Percentiles rank a stretch among this genome's conserved stretches.
These are phyloP conservation scores for Cercospora sp. DNA, from an alignment of 2,329 filamentous ascomycete species.

Conservation along the genomic window DNA sequence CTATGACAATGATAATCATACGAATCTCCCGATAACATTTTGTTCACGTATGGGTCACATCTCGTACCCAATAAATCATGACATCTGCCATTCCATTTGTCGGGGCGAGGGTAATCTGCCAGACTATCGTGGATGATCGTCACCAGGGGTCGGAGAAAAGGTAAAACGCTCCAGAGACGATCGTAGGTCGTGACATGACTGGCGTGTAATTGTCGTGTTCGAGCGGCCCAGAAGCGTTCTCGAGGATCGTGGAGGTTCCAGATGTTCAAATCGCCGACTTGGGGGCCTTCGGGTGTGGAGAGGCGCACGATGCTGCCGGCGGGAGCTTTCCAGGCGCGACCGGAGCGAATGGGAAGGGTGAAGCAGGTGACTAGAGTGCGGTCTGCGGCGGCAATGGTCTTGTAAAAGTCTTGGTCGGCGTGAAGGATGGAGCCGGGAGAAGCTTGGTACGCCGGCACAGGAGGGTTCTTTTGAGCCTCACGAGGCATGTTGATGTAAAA, in stretches of 20 bases:
- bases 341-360: conserved; percentile 70
- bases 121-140: conserved; percentile 70
- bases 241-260: conserved; percentile 76
- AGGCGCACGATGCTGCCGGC: conserved; percentile 70
- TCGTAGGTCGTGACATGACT: conserved; percentile 67
- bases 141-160: conserved; percentile 71
- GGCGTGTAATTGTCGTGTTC: conserved; percentile 75
- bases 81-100: conserved; percentile 61
- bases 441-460: conserved; percentile 38
- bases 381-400: conserved; percentile 26
- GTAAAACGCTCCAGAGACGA: conserved; percentile 74
- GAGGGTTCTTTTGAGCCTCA: conserved; percentile 18
- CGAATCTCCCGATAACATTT: conserved; percentile 65
- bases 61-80: conserved; percentile 81
- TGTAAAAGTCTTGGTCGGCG: conserved; percentile 34
- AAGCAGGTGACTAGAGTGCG: conserved; percentile 31
- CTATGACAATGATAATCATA: conserved; percentile 86
- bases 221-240: conserved; percentile 78
- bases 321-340: conserved; percentile 69
- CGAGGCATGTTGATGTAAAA: conserved; percentile 2
- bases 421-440: conserved; percentile 35
- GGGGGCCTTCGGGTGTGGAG: conserved; percentile 66
- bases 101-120: conserved; percentile 40
- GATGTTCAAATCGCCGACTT: conserved; percentile 81
- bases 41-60: conserved; percentile 82